Base-by-base conservation (phyloP, 495 filamentous ascomycete genomes). In the Podospora appendiculata region DNA sequence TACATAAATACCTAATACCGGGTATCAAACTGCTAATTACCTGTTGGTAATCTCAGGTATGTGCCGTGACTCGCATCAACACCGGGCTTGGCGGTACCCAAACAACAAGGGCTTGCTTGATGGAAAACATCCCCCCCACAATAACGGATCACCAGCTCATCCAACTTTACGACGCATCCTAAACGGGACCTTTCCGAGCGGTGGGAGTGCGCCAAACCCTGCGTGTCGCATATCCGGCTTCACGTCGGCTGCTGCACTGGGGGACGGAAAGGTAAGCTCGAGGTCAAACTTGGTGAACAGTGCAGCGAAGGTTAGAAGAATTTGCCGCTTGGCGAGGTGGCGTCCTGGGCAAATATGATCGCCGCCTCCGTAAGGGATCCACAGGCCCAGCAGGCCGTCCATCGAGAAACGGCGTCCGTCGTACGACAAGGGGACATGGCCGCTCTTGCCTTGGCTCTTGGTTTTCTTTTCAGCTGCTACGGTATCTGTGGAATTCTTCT, bases 341-440 rank as follows among this genome's bases (percentile, higher is more conserved):
- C 57, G 51, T 1, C 65, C 64, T n/a, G 65, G 67, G 50, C 63
- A 70, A 14, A 56, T 45, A 13, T 56, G 55, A 13, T 58, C 55
- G 8, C 64, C 66, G 42, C 63, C 65, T 4, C 67, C 64, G 44
- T 60, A 67, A 8, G 66, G 67, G 6, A 70, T 69, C 66, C 66
- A 70, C 18, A 59, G 60, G 14, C 64, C 60, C 36, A 38, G 36
- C 36, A 38, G 36, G 2, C 36, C 36, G 36, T 38, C 36, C 36
- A 38, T 38, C 3, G 36, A 38, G 36, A 38, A 38, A 13, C 36
- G 36, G 36, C 36, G 36, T 10, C 36, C 36, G 36, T 38, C 36
- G 36, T 38, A 38, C 13, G 36, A 38, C 10, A 38, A 13, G 2
- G 13, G 9, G 13, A 2, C 13, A 13, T 38, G 9, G 36, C 3